Base-by-base conservation (phyloP, 345 rosid genomes). In the Arabis alpina region DNA sequence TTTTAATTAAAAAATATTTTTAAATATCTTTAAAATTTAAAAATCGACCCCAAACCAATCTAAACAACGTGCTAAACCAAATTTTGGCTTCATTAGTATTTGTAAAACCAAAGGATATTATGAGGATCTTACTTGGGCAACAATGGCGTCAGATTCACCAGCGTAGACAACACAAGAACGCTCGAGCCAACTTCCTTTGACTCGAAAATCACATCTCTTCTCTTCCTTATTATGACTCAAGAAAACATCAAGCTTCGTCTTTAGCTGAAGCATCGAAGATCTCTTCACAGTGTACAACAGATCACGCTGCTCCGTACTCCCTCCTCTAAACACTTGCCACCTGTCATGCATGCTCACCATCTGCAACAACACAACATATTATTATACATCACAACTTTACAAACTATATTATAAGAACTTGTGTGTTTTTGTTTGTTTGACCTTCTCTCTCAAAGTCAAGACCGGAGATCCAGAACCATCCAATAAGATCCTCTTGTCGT, bases 291-390 rank as follows among this genome's bases (percentile, higher is more conserved):
- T 85, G 70, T 83, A 88, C 14, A 90, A 52, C 42, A 88, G 58
- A 79, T 88, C 87, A 5, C 66, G 69, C 3, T 72, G 43, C 32
- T 76, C 80, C 7, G 63, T 81, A 76, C 90, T 86, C 0, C 81
- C 84, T 56, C 93, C 93, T 30, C 86, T 77, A 25, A 81, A 90
- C 10, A 72, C 80, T 72, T 85, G 75, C 87, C 88, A 88, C 66
- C 82, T 80, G 39, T 68, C 66, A 55, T 83, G 88, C 63, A 66
- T 50, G 23, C 82, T 80, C 68, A 73, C 37, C 30, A 74, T 71
- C 91, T 83, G 73, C 58, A 47, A 28, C 23, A 28, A 28, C 32
- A 28, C 5, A 28, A 28, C 23, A 28, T 28, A 28, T 28, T 28
- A 28, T 28, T 28, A 28, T 28, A 3, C 32, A 5, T 5, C 5